phyloP scores from a whole-genome alignment of 495 filamentous ascomycete species.

The Lophiotrema nucula region DNA sequence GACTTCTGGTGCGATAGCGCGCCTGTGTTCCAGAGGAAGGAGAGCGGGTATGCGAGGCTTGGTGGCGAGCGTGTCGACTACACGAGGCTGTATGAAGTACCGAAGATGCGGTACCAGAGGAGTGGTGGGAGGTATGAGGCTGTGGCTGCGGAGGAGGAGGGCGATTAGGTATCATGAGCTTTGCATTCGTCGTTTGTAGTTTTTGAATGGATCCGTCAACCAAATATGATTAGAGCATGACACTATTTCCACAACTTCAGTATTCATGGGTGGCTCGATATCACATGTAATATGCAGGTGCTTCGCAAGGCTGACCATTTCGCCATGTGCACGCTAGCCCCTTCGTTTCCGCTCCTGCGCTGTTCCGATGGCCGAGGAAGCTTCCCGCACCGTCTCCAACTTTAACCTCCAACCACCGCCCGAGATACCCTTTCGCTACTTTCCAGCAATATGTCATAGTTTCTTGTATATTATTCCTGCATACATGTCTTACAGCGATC shows the following conservation, averaged over 20 bases:
- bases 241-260: no score
- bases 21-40: slow-evolving; percentile 72
- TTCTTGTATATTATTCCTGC: background rate
- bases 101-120: slow-evolving; percentile 50
- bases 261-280: no score
- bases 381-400: background rate
- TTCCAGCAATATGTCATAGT: background rate
- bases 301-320: no score
- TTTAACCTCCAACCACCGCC: background rate
- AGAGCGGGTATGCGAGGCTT: slow-evolving; percentile 71
- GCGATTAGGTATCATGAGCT: background rate
- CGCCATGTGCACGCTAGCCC: slow-evolving; percentile 4
- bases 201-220: no score
- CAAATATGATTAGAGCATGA: no score
- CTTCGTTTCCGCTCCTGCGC: background rate
- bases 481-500: background rate
- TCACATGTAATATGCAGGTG: no score
- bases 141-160: slow-evolving; percentile 31
- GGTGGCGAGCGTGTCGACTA: slow-evolving; percentile 82
- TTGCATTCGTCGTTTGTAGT: background rate
- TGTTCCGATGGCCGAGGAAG: slow-evolving; percentile 14
- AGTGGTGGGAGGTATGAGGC: slow-evolving; percentile 27
- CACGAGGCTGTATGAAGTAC: slow-evolving; percentile 83
- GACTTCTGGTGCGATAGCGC: slow-evolving; percentile 95
- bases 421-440: background rate